Evolutionary conservation across 768 basidiomycete genomes (phyloP), one percentile per base, ranked within the genome.

Genomic region (Infundibulicybe gibba): DNA sequence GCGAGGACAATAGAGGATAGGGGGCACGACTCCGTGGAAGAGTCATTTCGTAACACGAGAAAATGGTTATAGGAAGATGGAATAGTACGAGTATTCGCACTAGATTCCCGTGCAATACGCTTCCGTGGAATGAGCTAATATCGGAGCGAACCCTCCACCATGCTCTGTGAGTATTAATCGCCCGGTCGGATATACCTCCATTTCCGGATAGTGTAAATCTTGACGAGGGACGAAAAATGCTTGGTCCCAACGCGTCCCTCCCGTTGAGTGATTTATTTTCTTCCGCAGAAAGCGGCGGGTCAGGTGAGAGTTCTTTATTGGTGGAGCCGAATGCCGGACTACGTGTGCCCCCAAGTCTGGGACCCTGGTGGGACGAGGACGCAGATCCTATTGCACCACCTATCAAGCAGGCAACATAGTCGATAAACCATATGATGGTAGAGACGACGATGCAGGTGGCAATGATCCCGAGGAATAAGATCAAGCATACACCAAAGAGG

Each of bases 51-150:
- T 92, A 97, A 50, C 80, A 83, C 3, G 93, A 90, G 66, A 95
- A 95, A 43, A 92, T 80, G 32, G 93, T 95, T 49, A 98, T 78
- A 6, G 95, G 95, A 15, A 97, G 80, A 65, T 99, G 95, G 69
- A 99, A 98, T 31, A 94, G 71, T 33, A 97, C 75, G 37, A 98
- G 79, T 47, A 97, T 72, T 49, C 95, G 88, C 49, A 94, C 84
- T 49, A 97, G 81, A 64, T 97, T 97, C 39, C 95, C 95, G 53
- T 89, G 84, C 44, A 92, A 69, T 43, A 90, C 80, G 54, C 79
- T 87, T 14, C 83, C 77, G 61, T 93, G 90, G 66, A 93, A 89
- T 14, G 87, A 86, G 42, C 81, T 82, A 49, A 87, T 75, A 54
- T 83, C 76, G 31, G 77, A 72, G 40, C 82, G 76, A 19, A 79